These are phyloP conservation scores for Paspalum vaginatum DNA, from an alignment of 176 grass and related monocot genomes.

Conservation along the genomic window DNA sequence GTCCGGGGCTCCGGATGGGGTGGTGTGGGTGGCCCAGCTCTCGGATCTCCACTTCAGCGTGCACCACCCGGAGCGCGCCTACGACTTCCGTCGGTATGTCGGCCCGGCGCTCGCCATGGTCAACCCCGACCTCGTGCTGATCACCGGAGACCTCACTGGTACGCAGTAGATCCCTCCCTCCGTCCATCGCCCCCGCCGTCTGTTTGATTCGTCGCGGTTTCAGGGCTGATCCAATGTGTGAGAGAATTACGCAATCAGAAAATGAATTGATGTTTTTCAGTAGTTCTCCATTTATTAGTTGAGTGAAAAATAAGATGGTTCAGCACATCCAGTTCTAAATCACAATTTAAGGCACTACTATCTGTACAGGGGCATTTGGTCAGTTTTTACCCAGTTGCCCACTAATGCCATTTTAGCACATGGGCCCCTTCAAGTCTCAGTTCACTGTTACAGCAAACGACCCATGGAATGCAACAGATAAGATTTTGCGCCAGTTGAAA, in stretches of 20 bases:
- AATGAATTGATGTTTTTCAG: background rate
- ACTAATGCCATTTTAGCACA: background rate
- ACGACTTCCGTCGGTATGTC: conserved; percentile 82
- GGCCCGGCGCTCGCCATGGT: conserved; percentile 75
- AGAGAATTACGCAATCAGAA: conserved; percentile 15
- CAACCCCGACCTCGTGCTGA: conserved; percentile 83
- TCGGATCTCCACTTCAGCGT: conserved; percentile 99
- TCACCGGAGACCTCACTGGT: conserved; percentile 98
- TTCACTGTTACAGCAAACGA: background rate
- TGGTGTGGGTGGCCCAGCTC: conserved; percentile 87
- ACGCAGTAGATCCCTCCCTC: background rate
- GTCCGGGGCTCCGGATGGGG: conserved; percentile 62
- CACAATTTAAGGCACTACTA: conserved; percentile 2
- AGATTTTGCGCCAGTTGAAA: background rate
- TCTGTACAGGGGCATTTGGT: background rate
- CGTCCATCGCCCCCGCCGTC: background rate
- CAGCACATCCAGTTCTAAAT: conserved; percentile 5
- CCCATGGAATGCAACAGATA: conserved; percentile 13
- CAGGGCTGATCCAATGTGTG: conserved; percentile 24
- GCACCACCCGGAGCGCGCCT: conserved; percentile 89
- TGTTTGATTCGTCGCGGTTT: background rate
- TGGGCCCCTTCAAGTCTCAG: background rate
- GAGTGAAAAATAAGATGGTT: background rate
- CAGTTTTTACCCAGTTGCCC: background rate
- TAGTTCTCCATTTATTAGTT: background rate